These are phyloP conservation scores for Wickerhamomyces bisporus DNA, from an alignment of 805 yeast species.

Conservation along the genomic window DNA sequence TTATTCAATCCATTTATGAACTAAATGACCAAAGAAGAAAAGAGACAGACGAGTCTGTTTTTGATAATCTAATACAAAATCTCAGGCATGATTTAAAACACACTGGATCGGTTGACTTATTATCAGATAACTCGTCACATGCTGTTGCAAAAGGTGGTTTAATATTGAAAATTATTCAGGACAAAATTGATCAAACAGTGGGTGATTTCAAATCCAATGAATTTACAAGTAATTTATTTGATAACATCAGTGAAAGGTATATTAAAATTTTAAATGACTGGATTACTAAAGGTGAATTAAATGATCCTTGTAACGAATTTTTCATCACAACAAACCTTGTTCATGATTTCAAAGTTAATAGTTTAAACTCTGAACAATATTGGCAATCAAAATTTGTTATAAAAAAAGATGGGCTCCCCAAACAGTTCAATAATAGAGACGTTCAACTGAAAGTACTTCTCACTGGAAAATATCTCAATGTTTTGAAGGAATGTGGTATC, in stretches of 20 bases:
- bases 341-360: constrained; percentile 21
- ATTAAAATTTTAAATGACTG: constrained; percentile 68
- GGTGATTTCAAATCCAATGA: constrained; percentile 60
- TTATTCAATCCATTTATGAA: constrained; percentile 45
- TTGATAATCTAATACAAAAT: constrained; percentile 38
- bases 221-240: constrained; percentile 49
- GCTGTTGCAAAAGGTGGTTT: constrained; percentile 74
- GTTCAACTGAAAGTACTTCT: constrained; percentile 61
- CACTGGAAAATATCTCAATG: constrained; percentile 82
- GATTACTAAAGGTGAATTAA: constrained; percentile 67
- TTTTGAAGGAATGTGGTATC: constrained; percentile 58
- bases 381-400: constrained; percentile 76
- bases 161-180: constrained; percentile 57
- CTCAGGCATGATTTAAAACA: constrained; percentile 32
- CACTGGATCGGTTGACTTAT: constrained; percentile 43
- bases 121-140: constrained; percentile 47
- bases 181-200: constrained; percentile 45
- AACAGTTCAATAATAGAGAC: constrained; percentile 49
- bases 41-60: constrained; percentile 29
- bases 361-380: constrained; percentile 47
- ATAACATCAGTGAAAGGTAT: constrained; percentile 57
- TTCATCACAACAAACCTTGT: constrained; percentile 42
- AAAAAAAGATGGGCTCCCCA: constrained; percentile 68
- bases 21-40: constrained; percentile 36
- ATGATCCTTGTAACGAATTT: constrained; percentile 82